phyloP scores from a whole-genome alignment of 441 rosid species.

The Euphorbia schlechtendalii region DNA sequence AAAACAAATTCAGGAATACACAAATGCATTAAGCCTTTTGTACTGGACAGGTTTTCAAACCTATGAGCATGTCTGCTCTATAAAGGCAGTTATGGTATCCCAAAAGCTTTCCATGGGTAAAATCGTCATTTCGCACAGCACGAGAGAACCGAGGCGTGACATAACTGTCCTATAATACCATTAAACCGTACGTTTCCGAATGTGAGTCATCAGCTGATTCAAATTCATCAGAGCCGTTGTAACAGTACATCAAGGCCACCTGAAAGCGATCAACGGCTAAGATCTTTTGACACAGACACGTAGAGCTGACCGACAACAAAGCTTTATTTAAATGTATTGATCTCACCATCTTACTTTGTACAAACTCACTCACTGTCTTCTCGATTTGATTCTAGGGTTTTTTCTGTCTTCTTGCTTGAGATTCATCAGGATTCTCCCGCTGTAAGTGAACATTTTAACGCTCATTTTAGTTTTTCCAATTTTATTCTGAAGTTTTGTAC shows the following conservation, averaged over 20 bases:
- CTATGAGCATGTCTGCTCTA: neutral
- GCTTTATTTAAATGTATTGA: neutral
- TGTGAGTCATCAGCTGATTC: neutral
- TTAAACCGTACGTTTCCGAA: neutral
- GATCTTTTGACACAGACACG: too few species aligned
- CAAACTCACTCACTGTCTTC: neutral
- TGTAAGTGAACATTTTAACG: neutral
- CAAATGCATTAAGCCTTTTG: neutral
- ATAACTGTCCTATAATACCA: neutral
- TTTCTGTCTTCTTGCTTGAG: neutral
- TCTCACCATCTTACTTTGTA: too few species aligned
- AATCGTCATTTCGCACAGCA: neutral
- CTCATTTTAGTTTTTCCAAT: neutral
- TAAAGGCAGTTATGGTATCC: neutral
- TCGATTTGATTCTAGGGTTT: neutral
- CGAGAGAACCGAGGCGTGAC: constrained; percentile 9
- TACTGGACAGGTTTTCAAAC: neutral
- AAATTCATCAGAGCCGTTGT: neutral
- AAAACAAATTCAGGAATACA: too few species aligned
- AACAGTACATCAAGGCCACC: neutral
- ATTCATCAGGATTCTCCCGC: neutral
- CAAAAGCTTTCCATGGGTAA: too few species aligned
- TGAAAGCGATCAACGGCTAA: neutral
- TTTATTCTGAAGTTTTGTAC: neutral
- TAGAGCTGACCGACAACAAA: neutral